Conservation (phyloP, 441 rosid species). For the Adansonia gregorii region DNA sequence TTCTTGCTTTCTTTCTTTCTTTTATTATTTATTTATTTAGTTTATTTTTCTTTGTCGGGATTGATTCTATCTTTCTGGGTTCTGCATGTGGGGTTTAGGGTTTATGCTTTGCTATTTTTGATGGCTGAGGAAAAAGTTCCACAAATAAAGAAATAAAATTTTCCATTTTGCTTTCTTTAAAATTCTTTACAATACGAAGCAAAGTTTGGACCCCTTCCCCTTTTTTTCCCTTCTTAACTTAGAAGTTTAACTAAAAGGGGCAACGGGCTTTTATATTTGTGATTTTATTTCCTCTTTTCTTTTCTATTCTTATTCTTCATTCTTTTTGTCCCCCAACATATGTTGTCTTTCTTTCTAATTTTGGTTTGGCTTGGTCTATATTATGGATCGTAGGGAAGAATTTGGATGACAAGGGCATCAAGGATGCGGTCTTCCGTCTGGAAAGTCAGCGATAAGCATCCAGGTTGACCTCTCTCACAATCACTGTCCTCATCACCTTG, state of each 20-base stretch:
- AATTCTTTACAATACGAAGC: background rate
- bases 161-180: background rate
- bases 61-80: conserved; percentile 7
- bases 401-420: conserved; percentile 90
- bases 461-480: conserved; percentile 49
- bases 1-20: background rate
- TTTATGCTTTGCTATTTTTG: conserved; percentile 7
- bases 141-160: no score
- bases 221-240: conserved; percentile 15
- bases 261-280: background rate
- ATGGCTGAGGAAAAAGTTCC: background rate
- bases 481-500: background rate
- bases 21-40: background rate
- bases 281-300: background rate
- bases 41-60: conserved; percentile 15
- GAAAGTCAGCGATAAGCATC: conserved; percentile 87
- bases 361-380: background rate
- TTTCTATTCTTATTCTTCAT: no score
- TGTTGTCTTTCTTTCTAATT: background rate
- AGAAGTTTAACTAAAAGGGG: background rate
- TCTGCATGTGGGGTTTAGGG: conserved; percentile 11
- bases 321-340: background rate
- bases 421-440: conserved; percentile 76
- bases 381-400: conserved; percentile 58
- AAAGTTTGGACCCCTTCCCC: background rate